Evolutionary conservation across 2,329 filamentous ascomycete genomes (phyloP).

Genomic region (Arthrobotrys sinensis): DNA sequence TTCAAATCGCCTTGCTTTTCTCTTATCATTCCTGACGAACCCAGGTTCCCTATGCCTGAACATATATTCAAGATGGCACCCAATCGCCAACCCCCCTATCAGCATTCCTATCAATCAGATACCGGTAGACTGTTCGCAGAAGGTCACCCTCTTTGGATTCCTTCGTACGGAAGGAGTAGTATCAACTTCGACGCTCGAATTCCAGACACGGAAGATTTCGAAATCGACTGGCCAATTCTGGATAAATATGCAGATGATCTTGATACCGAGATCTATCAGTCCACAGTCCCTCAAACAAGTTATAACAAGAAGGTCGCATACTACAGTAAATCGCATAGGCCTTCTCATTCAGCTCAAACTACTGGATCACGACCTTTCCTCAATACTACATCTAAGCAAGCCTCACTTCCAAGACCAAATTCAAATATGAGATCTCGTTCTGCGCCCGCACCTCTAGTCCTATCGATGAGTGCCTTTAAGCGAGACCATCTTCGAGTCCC

Average conservation of each 20-base stretch:
- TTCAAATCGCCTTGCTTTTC: conserved; percentile 13
- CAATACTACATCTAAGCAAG: conserved; percentile 46
- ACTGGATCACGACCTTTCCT: conserved; percentile 39
- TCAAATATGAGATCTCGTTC: conserved; percentile 40
- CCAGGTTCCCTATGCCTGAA: conserved; percentile 34
- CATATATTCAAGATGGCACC: conserved; percentile 45
- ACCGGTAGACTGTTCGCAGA: conserved; percentile 47
- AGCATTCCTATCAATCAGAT: conserved; percentile 48
- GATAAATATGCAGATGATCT: conserved; percentile 49
- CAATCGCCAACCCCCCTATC: conserved; percentile 39
- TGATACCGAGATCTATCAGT: conserved; percentile 38
- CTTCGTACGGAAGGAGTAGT: conserved; percentile 29
- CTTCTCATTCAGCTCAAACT: conserved; percentile 7
- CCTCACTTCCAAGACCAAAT: conserved; percentile 10
- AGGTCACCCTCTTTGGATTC: conserved; percentile 27
- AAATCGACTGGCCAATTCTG: conserved; percentile 57
- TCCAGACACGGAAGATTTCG: conserved; percentile 55
- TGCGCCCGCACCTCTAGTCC: conserved; percentile 42
- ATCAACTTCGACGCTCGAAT: conserved; percentile 19
- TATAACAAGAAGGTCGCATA: conserved; percentile 43
- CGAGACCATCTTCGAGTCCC: conserved; percentile 38
- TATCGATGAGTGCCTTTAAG: conserved; percentile 58
- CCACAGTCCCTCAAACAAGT: background rate
- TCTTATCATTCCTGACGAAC: conserved; percentile 53
- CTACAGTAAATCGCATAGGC: conserved; percentile 33